Evolutionary conservation across 1,284 basidiomycete species (phyloP), one percentile per base, ranked within the genome.

Genomic region (Meripilus lineatus): DNA sequence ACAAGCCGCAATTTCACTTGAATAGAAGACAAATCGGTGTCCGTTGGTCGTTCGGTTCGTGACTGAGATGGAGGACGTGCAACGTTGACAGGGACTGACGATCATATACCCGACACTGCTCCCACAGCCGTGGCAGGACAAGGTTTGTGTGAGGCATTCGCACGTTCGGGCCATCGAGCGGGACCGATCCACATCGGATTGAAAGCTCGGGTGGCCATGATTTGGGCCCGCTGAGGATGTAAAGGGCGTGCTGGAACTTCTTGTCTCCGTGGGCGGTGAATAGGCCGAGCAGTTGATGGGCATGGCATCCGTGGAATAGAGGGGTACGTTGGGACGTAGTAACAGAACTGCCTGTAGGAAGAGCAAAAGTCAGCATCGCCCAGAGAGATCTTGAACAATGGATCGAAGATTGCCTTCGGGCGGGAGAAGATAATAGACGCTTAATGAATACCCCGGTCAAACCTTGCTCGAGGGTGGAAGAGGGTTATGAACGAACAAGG

Each of bases 1-100:
- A 24, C 75, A 74, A 8, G 79, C 78, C n/a, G 62, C 54, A 40
- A 93, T 81, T 63, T 89, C 86, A 54, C 69, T 76, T 40, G 87
- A 85, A 67, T 92, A 89, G 62, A 93, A 90, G 23, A 93, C 89
- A 58, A 89, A 92, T 20, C 89, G 82, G 59, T 93, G 89, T 4
- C 89, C 88, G 61, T 92, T 93, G 37, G 84, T 86, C 18, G 73
- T 77, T 54, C 79, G 81, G 58, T 82, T 82, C 47, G 73, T 75
- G 3, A 71, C 72, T 38, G 72, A 71, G 44, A 79, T 77, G 2
- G 81, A 82, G n/a, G 79, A 77, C 15, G 81, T 87, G 62, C 87
- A 90, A 34, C 79, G 78, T 15, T 67, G 55, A 61, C 87, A 89
- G 69, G 82, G 82, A 50, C 74, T 70, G 30, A 83, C 80, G 46